Conservation (phyloP, 805 yeast genomes). For the Sungouiozyma intestinalis region DNA sequence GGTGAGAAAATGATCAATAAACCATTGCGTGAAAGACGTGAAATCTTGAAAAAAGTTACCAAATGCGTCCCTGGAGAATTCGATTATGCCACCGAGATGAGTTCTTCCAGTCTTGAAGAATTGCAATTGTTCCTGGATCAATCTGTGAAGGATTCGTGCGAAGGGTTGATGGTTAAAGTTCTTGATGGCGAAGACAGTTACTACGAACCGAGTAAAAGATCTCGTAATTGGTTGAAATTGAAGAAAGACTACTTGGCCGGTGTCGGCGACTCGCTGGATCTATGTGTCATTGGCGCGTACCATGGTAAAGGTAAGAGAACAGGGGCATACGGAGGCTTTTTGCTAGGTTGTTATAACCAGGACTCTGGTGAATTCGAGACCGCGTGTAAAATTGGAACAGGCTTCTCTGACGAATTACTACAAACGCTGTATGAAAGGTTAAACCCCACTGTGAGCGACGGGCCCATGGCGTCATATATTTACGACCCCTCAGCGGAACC, state of each 20-base stretch:
- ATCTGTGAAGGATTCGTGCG: slow-evolving; percentile 82
- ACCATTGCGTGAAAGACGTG: slow-evolving; percentile 63
- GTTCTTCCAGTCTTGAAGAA: slow-evolving; percentile 60
- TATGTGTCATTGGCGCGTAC: slow-evolving; percentile 91
- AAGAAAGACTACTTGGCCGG: slow-evolving; percentile 94
- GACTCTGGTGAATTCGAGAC: slow-evolving; percentile 92
- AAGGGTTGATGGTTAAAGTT: slow-evolving; percentile 92
- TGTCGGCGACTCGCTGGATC: slow-evolving; percentile 88
- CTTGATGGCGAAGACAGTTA: slow-evolving; percentile 68
- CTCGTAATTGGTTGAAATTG: slow-evolving; percentile 89
- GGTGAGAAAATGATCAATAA: slow-evolving; percentile 58
- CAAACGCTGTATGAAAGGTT: slow-evolving; percentile 48
- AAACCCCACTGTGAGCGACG: slow-evolving; percentile 52
- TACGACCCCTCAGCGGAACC: slow-evolving; percentile 71
- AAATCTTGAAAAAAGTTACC: slow-evolving; percentile 45
- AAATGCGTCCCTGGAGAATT: slow-evolving; percentile 64
- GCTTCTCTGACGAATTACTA: slow-evolving; percentile 81
- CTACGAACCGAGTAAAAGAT: slow-evolving; percentile 91
- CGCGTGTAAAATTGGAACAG: slow-evolving; percentile 95
- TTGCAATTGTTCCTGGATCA: slow-evolving; percentile 79
- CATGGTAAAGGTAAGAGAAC: slow-evolving; percentile 92
- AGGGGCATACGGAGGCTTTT: slow-evolving; percentile 88
- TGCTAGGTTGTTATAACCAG: slow-evolving; percentile 80
- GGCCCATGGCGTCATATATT: slow-evolving; percentile 57
- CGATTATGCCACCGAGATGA: slow-evolving; percentile 64